A percentile compares a stretch with the other conserved stretches of the same genome.
Evolutionary conservation across 2,329 filamentous ascomycete species (phyloP).

Genomic region (Bimuria novae-zelandiae): DNA sequence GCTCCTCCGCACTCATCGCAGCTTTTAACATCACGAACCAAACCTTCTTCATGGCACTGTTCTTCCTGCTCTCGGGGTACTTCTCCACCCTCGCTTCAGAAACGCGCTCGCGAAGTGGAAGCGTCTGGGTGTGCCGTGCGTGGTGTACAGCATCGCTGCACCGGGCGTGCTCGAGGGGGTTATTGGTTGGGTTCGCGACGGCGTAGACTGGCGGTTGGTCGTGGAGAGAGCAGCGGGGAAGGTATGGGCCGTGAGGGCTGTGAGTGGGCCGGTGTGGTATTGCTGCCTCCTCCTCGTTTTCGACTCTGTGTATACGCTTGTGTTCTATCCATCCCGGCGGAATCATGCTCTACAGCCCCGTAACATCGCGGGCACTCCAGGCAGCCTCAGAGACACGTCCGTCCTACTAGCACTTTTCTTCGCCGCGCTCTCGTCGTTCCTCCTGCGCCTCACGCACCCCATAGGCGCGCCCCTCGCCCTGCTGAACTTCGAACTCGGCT

Average conservation of each 20-base stretch:
- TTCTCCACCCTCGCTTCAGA: slow-evolving; percentile 17
- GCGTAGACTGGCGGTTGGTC: not conserved
- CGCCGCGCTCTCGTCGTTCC: slow-evolving; percentile 7
- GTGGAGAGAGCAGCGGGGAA: slow-evolving; percentile 2
- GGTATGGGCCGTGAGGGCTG: slow-evolving; percentile 14
- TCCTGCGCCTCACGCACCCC: slow-evolving; percentile 16
- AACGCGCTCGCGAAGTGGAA: slow-evolving; percentile 16
- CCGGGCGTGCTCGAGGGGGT: slow-evolving; percentile 4
- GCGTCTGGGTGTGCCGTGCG: slow-evolving; percentile 22
- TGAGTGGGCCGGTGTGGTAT: slow-evolving; percentile 26
- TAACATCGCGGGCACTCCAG: not conserved
- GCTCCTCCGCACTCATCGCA: slow-evolving; percentile 11
- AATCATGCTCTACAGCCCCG: not conserved
- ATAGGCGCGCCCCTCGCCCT: slow-evolving; percentile 12
- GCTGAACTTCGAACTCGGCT: slow-evolving; percentile 17
- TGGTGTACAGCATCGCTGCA: slow-evolving; percentile 15
- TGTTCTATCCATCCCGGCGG: not conserved
- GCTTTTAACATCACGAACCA: slow-evolving; percentile 25
- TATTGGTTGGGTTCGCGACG: slow-evolving; percentile 4
- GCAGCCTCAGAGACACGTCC: not conserved
- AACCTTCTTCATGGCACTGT: slow-evolving; percentile 28
- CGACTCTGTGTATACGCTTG: slow-evolving; percentile 14
- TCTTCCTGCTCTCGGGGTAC: slow-evolving; percentile 28
- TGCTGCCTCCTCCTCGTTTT: slow-evolving; percentile 22
- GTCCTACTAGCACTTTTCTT: slow-evolving; percentile 5